Percentiles rank a stretch among this genome's conserved stretches.
These are phyloP conservation scores for Pestalotiopsis sp. DNA, from an alignment of 2,329 filamentous ascomycete genomes.

Conservation along the genomic window DNA sequence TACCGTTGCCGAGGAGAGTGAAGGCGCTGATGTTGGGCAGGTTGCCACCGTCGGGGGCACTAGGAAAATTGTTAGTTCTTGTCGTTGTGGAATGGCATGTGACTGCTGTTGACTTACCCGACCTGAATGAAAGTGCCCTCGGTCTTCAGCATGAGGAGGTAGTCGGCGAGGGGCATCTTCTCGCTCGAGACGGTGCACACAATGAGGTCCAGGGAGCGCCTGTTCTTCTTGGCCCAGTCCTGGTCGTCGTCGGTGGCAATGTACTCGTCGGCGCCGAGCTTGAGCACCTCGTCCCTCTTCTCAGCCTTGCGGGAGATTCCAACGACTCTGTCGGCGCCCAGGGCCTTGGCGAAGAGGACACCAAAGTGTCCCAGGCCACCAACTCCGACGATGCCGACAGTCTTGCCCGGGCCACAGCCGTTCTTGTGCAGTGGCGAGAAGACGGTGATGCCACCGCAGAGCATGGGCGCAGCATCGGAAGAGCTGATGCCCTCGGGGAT, in stretches of 20 bases:
- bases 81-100: background rate
- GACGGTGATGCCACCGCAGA: slow-evolving; percentile 17
- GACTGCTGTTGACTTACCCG: slow-evolving; percentile 9
- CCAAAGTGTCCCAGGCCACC: slow-evolving; percentile 17
- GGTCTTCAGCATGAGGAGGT: slow-evolving; percentile 15
- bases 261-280: slow-evolving; percentile 17
- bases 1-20: slow-evolving; percentile 58
- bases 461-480: slow-evolving; percentile 36
- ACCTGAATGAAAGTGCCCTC: slow-evolving; percentile 17
- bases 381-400: slow-evolving; percentile 17
- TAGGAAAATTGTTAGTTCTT: slow-evolving; percentile 9
- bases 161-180: slow-evolving; percentile 17
- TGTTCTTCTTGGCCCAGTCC: slow-evolving; percentile 16
- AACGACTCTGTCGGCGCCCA: slow-evolving; percentile 16
- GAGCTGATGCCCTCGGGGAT: slow-evolving; percentile 36
- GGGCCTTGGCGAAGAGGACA: slow-evolving; percentile 17
- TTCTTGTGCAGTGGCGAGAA: slow-evolving; percentile 16
- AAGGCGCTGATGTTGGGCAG: slow-evolving; percentile 54
- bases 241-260: slow-evolving; percentile 18
- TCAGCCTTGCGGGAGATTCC: slow-evolving; percentile 17
- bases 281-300: slow-evolving; percentile 16
- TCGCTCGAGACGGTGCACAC: slow-evolving; percentile 17
- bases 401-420: slow-evolving; percentile 18
- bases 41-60: slow-evolving; percentile 58
- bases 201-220: slow-evolving; percentile 16